Evolutionary conservation across 108 stramenopile genomes (phyloP).

Genomic region (Aurantiochytrium sp.): DNA sequence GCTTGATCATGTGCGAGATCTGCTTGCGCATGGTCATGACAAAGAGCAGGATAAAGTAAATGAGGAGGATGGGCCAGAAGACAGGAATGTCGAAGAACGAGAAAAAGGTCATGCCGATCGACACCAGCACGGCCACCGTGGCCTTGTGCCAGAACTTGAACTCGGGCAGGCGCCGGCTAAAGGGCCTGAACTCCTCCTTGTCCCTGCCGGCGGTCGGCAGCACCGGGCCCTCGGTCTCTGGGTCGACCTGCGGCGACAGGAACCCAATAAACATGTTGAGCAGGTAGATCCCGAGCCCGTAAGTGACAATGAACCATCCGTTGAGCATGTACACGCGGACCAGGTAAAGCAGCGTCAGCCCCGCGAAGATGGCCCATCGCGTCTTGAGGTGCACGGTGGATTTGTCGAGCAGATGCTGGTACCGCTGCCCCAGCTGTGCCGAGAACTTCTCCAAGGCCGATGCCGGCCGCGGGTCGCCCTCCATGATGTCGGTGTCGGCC

Average conservation of each 20-base stretch:
- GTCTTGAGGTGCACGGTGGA: constrained; percentile 65
- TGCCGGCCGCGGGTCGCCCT: background rate
- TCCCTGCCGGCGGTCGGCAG: constrained; percentile 52
- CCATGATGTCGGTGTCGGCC: background rate
- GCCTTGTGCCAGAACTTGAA: constrained; percentile 98
- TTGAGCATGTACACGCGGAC: constrained; percentile 85
- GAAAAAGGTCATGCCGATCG: constrained; percentile 91
- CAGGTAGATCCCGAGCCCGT: constrained; percentile 95
- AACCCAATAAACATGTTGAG: constrained; percentile 99
- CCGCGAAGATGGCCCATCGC: constrained; percentile 47
- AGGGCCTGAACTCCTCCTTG: constrained; percentile 83
- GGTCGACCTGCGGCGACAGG: constrained; percentile 80
- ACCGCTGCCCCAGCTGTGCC: constrained; percentile 43
- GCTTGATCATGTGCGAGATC: constrained; percentile 97
- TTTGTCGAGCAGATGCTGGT: constrained; percentile 94
- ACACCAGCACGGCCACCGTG: constrained; percentile 65
- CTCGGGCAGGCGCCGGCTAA: constrained; percentile 88
- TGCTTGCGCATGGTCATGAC: constrained; percentile 99
- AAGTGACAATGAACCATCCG: constrained; percentile 97
- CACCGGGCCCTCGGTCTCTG: constrained; percentile 53
- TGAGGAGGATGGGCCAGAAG: constrained; percentile 97
- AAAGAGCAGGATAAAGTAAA: constrained; percentile 95
- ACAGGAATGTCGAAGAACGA: constrained; percentile 94
- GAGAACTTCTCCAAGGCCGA: background rate
- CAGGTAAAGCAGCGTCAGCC: constrained; percentile 73